phyloP scores from a whole-genome alignment of 2,329 filamentous ascomycete genomes.

The Calonectria ilicicola region DNA sequence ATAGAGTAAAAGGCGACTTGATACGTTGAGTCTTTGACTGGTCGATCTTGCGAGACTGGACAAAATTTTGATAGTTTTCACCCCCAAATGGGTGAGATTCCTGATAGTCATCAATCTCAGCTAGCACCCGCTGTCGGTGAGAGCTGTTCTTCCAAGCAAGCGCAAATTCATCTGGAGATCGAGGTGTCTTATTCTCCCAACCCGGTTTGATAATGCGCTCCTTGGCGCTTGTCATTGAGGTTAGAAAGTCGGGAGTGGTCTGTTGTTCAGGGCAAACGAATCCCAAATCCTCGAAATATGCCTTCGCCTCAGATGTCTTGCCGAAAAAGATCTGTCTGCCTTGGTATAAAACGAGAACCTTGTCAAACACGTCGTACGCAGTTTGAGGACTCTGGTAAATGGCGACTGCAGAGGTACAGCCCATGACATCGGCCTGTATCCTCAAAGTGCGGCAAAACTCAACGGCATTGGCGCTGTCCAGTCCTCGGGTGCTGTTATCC shows the following conservation, averaged over 20 bases:
- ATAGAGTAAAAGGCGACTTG: conserved; percentile 60
- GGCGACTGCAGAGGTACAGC: conserved; percentile 68
- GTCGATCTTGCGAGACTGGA: conserved; percentile 22
- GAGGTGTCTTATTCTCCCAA: conserved; percentile 46
- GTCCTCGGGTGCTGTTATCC: conserved; percentile 74
- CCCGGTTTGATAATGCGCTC: conserved; percentile 47
- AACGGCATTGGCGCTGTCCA: conserved; percentile 72
- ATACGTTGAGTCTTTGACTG: conserved; percentile 49
- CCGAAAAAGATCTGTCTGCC: conserved; percentile 70
- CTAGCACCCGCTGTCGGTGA: conserved; percentile 35
- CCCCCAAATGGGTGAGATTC: conserved; percentile 21
- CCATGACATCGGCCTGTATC: conserved; percentile 68
- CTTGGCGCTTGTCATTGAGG: conserved; percentile 54
- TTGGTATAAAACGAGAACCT: conserved; percentile 75
- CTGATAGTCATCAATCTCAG: conserved; percentile 44
- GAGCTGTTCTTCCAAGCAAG: conserved; percentile 43
- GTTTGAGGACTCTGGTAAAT: conserved; percentile 69
- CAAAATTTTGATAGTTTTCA: conserved; percentile 24
- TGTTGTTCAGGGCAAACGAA: conserved; percentile 28
- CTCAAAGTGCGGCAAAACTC: conserved; percentile 73
- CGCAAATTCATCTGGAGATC: conserved; percentile 51
- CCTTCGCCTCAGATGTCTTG: conserved; percentile 34
- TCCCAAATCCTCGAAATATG: conserved; percentile 65
- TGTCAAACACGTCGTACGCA: conserved; percentile 67
- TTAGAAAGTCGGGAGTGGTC: conserved; percentile 34